phyloP scores from a whole-genome alignment of 192 early-diverging fungal genomes.

The Rhizophagus sp. region DNA sequence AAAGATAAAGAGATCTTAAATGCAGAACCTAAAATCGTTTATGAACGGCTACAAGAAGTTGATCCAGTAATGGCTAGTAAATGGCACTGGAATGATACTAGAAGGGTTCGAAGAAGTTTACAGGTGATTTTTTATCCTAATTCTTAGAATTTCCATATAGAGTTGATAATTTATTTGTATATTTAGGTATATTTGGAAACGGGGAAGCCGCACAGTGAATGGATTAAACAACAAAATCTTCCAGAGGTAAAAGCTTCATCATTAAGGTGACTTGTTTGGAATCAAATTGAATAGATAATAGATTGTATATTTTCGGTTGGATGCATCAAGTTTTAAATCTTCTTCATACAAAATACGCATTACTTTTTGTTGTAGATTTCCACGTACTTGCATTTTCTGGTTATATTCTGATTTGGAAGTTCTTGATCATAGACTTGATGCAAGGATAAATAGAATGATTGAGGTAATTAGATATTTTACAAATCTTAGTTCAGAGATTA shows the following conservation, averaged over 20 bases:
- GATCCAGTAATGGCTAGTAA: conserved; percentile 87
- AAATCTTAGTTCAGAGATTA: not conserved
- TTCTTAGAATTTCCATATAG: not conserved
- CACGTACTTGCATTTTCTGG: conserved; percentile 80
- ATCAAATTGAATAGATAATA: not conserved
- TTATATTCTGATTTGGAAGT: conserved; percentile 68
- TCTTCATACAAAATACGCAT: not conserved
- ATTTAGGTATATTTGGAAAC: conserved; percentile 65
- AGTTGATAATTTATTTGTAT: not conserved
- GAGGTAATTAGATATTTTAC: conserved; percentile 43
- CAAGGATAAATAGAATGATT: conserved; percentile 88
- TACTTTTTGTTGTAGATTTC: conserved; percentile 52
- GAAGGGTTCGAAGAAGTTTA: conserved; percentile 85
- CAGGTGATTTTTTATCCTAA: conserved; percentile 55
- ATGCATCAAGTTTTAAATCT: not conserved
- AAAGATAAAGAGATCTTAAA: conserved; percentile 29
- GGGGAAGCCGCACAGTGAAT: conserved; percentile 73
- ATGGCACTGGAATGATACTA: conserved; percentile 87
- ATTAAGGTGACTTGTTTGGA: conserved; percentile 33
- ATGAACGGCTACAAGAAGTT: conserved; percentile 64
- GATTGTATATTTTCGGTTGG: no score
- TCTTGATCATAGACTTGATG: conserved; percentile 78
- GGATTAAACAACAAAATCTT: conserved; percentile 68
- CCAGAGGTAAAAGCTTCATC: conserved; percentile 44
- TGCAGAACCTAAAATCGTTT: conserved; percentile 58